Evolutionary conservation across 2,329 filamentous ascomycete genomes (phyloP).

Genomic region (Monosporascus sp.): DNA sequence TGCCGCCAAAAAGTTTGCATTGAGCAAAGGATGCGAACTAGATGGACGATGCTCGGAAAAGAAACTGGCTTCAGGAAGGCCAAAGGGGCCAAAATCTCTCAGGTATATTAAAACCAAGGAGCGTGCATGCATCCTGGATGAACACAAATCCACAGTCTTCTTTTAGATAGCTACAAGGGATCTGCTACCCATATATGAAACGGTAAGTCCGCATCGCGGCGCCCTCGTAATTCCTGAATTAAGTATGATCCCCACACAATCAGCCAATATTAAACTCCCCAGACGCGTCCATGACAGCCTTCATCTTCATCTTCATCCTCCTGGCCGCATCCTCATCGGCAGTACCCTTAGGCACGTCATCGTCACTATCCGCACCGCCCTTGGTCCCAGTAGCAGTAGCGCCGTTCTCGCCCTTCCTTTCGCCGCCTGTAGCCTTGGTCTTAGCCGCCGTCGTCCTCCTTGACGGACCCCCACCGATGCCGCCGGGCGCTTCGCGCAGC

Average conservation of each 20-base stretch:
- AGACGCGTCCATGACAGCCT: slow-evolving; percentile 50
- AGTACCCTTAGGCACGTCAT: slow-evolving; percentile 36
- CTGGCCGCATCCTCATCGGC: slow-evolving; percentile 55
- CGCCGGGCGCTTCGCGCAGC: slow-evolving; percentile 79
- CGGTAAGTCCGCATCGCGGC: too few species aligned
- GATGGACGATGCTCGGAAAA: too few species aligned
- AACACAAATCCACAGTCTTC: too few species aligned
- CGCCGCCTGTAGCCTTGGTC: slow-evolving; percentile 26
- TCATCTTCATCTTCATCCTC: slow-evolving; percentile 61
- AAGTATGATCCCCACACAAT: background rate
- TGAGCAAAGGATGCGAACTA: too few species aligned
- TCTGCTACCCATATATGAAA: too few species aligned
- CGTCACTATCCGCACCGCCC: slow-evolving; percentile 1
- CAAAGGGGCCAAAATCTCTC: too few species aligned
- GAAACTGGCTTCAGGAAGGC: too few species aligned
- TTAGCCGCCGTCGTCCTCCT: slow-evolving; percentile 35
- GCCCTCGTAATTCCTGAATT: too few species aligned
- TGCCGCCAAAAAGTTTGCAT: too few species aligned
- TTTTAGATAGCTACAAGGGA: too few species aligned
- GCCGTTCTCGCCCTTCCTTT: slow-evolving; percentile 20
- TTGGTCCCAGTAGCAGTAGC: background rate
- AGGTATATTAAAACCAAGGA: too few species aligned
- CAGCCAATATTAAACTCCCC: slow-evolving; percentile 66
- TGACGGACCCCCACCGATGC: slow-evolving; percentile 62
- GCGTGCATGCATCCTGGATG: too few species aligned